phyloP scores from a whole-genome alignment of 192 early-diverging fungal genomes.

The Oehlia diaphana region DNA sequence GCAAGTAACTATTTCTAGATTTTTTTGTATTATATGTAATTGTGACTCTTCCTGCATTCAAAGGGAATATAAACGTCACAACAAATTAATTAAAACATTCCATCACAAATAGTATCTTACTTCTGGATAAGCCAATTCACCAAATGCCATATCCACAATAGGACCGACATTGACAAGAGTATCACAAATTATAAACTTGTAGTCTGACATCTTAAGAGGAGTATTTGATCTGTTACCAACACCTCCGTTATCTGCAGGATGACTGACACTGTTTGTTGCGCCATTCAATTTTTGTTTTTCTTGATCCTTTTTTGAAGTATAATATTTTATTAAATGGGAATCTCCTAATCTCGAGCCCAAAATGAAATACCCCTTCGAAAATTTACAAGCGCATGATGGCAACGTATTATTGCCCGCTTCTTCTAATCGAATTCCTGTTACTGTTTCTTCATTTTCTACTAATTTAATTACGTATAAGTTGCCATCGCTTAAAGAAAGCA shows the following conservation, averaged over 20 bases:
- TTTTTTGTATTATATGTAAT: conserved; percentile 23
- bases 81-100: background rate
- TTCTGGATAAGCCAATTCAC: conserved; percentile 53
- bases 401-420: conserved; percentile 50
- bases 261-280: background rate
- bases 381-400: conserved; percentile 50
- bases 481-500: conserved; percentile 73
- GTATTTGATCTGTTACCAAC: conserved; percentile 21
- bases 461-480: conserved; percentile 73
- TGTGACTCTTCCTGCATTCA: conserved; percentile 9
- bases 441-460: conserved; percentile 73
- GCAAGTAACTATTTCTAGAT: conserved; percentile 52
- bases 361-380: conserved; percentile 66
- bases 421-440: conserved; percentile 68
- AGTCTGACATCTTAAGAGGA: conserved; percentile 40
- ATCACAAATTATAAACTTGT: conserved; percentile 74
- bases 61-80: background rate
- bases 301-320: conserved; percentile 28
- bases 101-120: conserved; percentile 21
- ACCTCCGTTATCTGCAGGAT: background rate
- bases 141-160: conserved; percentile 72
- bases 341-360: conserved; percentile 68
- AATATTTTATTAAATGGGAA: conserved; percentile 68
- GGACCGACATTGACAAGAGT: conserved; percentile 77
- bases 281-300: background rate